Evolutionary conservation across 768 basidiomycete genomes (phyloP), one percentile per base, ranked within the genome.

Genomic region (Lentinula boryana): DNA sequence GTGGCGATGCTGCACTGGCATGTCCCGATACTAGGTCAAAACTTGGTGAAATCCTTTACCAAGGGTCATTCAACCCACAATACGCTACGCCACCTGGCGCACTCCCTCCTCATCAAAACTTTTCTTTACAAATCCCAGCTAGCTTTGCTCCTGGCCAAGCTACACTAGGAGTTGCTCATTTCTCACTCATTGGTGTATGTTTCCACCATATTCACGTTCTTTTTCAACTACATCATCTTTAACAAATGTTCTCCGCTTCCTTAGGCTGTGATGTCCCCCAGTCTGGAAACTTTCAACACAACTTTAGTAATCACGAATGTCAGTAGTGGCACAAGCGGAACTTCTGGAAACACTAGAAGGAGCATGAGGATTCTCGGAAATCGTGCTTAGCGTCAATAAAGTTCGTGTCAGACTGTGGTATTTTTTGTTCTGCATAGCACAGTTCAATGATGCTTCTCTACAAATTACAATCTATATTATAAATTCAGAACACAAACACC

Each of bases 71-170:
- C 61, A 65, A 67, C 18, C 72, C 72, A 13, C 18, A 56, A 27
- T 68, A 63, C 60, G 66, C 75, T 18, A 62, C 71, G 10, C 5
- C 38, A 2, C 62, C 67, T 31, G 65, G 67, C 1, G 43, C 18
- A 44, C 69, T 72, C 59, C 74, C 72, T 16, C 79, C 80, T 10
- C 75, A 79, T 68, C 69, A 82, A 59, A 80, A 80, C 63, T 78
- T 80, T 61, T 74, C 76, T 3, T 71, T 82, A 4, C 68, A 68
- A 36, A 66, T 83, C 12, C 80, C 80, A 1, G 52, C 68, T 27
- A 50, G 21, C 3, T 16, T 67, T 8, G 0, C 65, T 1, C 56
- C 63, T 33, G 78, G 79, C 4, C 58, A 65, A 38, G 76, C 75
- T 6, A 67, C 72, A 63, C 63, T 81, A 18, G 70, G 69, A 16